Evolutionary conservation across 805 yeast genomes (phyloP).

Genomic region (Lachancea fermentati): DNA sequence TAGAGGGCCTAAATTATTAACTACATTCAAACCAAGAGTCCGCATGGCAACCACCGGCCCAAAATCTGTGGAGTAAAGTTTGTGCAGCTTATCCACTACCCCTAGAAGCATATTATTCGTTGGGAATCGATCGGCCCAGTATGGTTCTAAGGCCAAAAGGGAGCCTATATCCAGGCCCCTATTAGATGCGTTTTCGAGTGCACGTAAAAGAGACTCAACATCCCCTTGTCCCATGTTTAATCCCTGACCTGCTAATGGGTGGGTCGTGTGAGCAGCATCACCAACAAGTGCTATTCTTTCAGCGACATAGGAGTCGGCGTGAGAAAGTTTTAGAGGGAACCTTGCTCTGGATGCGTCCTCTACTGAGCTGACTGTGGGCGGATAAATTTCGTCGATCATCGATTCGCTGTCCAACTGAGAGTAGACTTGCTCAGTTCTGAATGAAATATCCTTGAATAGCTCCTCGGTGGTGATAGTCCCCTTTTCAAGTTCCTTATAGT

Average conservation of each 20-base stretch:
- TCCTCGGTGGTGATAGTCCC: slow-evolving; percentile 36
- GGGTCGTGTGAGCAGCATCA: slow-evolving; percentile 97
- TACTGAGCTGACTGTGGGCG: slow-evolving; percentile 58
- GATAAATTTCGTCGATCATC: slow-evolving; percentile 54
- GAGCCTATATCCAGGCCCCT: slow-evolving; percentile 90
- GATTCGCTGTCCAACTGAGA: slow-evolving; percentile 32
- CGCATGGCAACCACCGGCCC: slow-evolving; percentile 71
- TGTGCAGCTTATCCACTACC: slow-evolving; percentile 86
- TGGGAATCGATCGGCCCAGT: slow-evolving; percentile 77
- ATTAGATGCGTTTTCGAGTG: slow-evolving; percentile 61
- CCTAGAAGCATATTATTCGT: slow-evolving; percentile 77
- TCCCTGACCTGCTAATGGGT: slow-evolving; percentile 97
- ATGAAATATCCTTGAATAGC: slow-evolving; percentile 61
- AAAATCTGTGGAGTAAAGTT: slow-evolving; percentile 69
- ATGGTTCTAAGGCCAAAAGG: slow-evolving; percentile 74
- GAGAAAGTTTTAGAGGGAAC: slow-evolving; percentile 83
- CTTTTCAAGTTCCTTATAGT: slow-evolving; percentile 41
- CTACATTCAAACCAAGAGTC: slow-evolving; percentile 65
- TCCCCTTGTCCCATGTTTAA: slow-evolving; percentile 96
- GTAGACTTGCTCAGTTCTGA: slow-evolving; percentile 47
- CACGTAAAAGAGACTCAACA: slow-evolving; percentile 62
- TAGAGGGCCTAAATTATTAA: slow-evolving; percentile 57
- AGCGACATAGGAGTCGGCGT: slow-evolving; percentile 82
- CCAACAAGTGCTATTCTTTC: slow-evolving; percentile 91
- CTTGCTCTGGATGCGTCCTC: slow-evolving; percentile 67